These are phyloP conservation scores for Plectosphaerella plurivora DNA, from an alignment of 2,329 filamentous ascomycete genomes.

Conservation along the genomic window DNA sequence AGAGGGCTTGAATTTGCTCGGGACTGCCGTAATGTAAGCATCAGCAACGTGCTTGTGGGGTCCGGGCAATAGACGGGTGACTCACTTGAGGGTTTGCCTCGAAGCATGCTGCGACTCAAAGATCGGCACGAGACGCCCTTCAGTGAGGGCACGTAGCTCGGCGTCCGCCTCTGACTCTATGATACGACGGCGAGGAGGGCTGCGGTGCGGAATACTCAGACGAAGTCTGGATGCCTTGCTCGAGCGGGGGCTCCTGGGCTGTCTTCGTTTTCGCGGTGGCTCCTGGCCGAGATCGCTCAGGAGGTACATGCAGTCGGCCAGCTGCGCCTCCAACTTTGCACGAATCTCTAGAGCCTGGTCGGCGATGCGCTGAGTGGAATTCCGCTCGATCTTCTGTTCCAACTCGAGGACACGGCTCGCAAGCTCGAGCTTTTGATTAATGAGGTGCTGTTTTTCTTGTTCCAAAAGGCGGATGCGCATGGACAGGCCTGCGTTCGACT, in stretches of 20 bases:
- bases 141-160: constrained; percentile 43
- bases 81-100: neutral
- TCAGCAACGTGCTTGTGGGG: neutral
- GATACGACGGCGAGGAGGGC: constrained; percentile 53
- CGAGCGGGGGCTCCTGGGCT: constrained; percentile 19
- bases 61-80: neutral
- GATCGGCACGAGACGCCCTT: constrained; percentile 61
- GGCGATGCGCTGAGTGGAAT: constrained; percentile 52
- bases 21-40: constrained; percentile 35
- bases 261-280: constrained; percentile 43
- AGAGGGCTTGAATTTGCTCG: constrained; percentile 59
- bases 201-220: constrained; percentile 18
- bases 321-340: constrained; percentile 65
- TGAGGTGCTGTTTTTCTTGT: constrained; percentile 67
- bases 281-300: constrained; percentile 62
- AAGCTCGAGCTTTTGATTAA: constrained; percentile 75
- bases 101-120: constrained; percentile 53
- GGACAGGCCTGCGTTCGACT: constrained; percentile 72
- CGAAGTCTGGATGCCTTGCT: neutral
- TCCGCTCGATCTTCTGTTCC: constrained; percentile 62
- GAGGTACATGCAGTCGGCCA: constrained; percentile 64
- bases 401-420: constrained; percentile 66
- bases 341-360: constrained; percentile 68
- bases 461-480: constrained; percentile 73
- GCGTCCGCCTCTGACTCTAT: constrained; percentile 52